Percentiles rank a stretch among this genome's conserved stretches.
These are phyloP conservation scores for Kurtzmaniella cleridarum DNA, from an alignment of 805 yeast genomes.

Conservation along the genomic window DNA sequence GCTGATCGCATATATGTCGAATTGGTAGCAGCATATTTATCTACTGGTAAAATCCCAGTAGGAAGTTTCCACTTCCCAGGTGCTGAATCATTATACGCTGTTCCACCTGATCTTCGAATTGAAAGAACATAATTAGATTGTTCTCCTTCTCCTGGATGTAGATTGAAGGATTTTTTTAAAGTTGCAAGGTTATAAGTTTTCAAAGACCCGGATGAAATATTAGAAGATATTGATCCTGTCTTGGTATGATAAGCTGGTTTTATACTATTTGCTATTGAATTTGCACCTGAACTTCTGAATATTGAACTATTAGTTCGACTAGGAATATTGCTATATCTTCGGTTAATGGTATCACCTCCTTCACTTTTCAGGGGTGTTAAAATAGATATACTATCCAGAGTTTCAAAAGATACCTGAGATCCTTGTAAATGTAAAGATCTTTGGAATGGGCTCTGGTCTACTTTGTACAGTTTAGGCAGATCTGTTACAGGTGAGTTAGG, in stretches of 20 bases:
- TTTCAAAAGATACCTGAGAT: not conserved
- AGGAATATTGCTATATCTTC: not conserved
- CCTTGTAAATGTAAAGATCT: too few species aligned
- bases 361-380: too few species aligned
- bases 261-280: not conserved
- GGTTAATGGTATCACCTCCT: too few species aligned
- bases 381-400: not conserved
- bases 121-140: constrained; percentile 44
- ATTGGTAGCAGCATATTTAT: constrained; percentile 21
- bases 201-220: constrained; percentile 26
- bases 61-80: constrained; percentile 49
- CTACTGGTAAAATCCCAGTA: constrained; percentile 48
- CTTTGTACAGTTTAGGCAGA: too few species aligned
- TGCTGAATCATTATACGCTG: constrained; percentile 43
- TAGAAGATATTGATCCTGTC: constrained; percentile 30
- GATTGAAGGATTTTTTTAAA: constrained; percentile 27
- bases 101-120: constrained; percentile 40
- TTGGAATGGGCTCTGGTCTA: too few species aligned
- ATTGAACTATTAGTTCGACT: not conserved
- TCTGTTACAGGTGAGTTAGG: too few species aligned
- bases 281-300: not conserved
- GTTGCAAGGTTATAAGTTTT: constrained; percentile 33
- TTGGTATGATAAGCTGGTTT: constrained; percentile 12
- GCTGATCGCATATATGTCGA: constrained; percentile 23
- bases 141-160: constrained; percentile 47